Conservation (phyloP, 129 eudicot genomes). For the Flaveria ramosissima region DNA sequence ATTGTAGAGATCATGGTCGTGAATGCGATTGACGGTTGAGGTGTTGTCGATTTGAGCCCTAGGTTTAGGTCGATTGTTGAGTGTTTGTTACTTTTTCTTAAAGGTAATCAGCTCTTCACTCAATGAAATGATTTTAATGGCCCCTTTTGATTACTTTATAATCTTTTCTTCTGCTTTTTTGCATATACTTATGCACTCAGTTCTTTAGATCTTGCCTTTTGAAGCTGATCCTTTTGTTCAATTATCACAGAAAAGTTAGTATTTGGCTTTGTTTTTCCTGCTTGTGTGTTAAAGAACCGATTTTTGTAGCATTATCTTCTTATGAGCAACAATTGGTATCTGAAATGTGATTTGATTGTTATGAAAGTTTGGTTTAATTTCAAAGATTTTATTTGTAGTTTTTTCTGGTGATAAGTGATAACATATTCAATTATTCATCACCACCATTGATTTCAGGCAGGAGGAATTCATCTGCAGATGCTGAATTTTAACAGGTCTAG, state of each 20-base stretch:
- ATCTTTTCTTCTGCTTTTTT: slow-evolving; percentile 20
- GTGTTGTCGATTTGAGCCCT: slow-evolving; percentile 2
- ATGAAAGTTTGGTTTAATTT: background rate
- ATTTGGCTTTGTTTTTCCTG: background rate
- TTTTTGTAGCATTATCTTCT: background rate
- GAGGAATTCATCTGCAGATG: slow-evolving; percentile 46
- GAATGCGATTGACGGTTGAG: slow-evolving; percentile 13
- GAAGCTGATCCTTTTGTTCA: slow-evolving; percentile 29
- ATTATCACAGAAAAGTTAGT: slow-evolving; percentile 16
- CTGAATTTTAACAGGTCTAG: slow-evolving; percentile 55
- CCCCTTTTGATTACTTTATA: slow-evolving; percentile 27
- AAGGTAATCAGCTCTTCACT: slow-evolving; percentile 21
- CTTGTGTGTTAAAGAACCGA: background rate
- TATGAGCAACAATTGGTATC: background rate
- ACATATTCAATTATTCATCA: background rate
- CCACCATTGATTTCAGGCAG: slow-evolving; percentile 20
- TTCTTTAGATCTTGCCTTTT: slow-evolving; percentile 33
- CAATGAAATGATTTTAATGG: slow-evolving; percentile 13
- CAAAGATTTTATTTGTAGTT: background rate
- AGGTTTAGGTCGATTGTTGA: background rate
- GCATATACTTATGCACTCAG: background rate
- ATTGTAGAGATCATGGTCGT: background rate
- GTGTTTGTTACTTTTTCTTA: slow-evolving; percentile 3
- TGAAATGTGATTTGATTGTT: background rate
- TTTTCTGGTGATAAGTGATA: background rate